Evolutionary conservation across 208 protist species (phyloP), one percentile per base, ranked within the genome.

Genomic region (Acanthamoeba sp.): DNA sequence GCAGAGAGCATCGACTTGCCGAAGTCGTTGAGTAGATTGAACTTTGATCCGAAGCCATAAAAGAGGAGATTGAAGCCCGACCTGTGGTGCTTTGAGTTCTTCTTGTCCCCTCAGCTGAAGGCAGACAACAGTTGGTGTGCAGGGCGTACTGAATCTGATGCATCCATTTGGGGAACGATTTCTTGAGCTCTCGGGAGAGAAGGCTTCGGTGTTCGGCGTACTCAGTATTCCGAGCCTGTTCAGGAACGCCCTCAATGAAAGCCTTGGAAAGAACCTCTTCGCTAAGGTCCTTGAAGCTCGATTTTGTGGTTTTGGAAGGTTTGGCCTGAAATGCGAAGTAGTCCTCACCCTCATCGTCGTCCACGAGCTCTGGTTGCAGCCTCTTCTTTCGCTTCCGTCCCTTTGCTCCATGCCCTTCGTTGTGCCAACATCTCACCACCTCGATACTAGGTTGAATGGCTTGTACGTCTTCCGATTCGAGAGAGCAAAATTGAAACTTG

Each of bases 31-130:
- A 91, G 40, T 7, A 91, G 85, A 22, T 29, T 29, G 12, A 76
- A 18, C 85, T 91, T 91, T 22, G 85, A 91, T 12, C 85, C 85
- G n/a, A 91, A 91, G 27, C 85, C 85, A n/a, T 91, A 91, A 24
- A 91, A 71, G 27, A 91, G 62, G n/a, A 91, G n/a, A 45, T 91
- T 91, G 55, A 76, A 91, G 32, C 85, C 85, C 29, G 62, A n/a
- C 42, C 85, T 91, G 85, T 7, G 5, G 29, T n/a, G 27, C 0
- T 0, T 2, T 84, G 73, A 24, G 36, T 55, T 52, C 16, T 18
- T n/a, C 7, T 22, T 45, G n/a, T n/a, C n/a, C n/a, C n/a, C 24
- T 57, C 4, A 20, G 36, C 5, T 50, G 24, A 38, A 62, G 80
- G n/a, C n/a, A 1, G 36, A 6, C n/a, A 88, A 88, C n/a, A 66